Base-by-base conservation (phyloP, 805 yeast species). In the Yamadazyma sp. region DNA sequence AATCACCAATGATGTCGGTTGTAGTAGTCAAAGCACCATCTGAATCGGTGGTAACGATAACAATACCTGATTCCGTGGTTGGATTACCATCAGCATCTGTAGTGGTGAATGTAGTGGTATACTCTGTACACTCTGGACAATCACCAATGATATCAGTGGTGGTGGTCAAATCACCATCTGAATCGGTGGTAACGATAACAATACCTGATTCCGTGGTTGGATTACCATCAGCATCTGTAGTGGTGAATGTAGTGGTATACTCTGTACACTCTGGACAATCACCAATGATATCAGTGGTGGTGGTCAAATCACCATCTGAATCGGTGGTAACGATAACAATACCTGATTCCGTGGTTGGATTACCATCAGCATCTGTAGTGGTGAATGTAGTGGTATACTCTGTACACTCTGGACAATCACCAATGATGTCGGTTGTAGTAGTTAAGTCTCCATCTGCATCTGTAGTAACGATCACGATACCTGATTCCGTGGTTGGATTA, bases 251-350 rank as follows among this genome's bases (percentile, higher is more conserved):
- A 18, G 44, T 43, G 11, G 38, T 36, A 36, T 40, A 40, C 6
- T 27, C 33, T 21, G 40, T 30, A 23, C 37, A 39, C 19, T 23
- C 33, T 13, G 33, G 35, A 38, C 32, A 25, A 10, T 15, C 34
- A 24, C 23, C 28, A 14, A 31, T 23, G 9, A 17, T 18, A 5
- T 4, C 7, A 5, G 35, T 25, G 9, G 24, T 26, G 15, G 50
- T 43, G 33, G 28, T 24, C 15, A 33, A 30, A 10, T 27, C 21
- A 21, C 42, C 44, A 17, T 27, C 28, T 9, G 42, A 22, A 27
- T 44, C 40, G n/a, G 46, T 37, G 14, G 48, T 39, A 7, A 46
- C 43, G 31, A 43, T 36, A 23, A 45, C 42, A 4, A 27, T 38
- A 17, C 33, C 47, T 4, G 43, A 31, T 12, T 30, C 35, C 28